Percentiles rank a stretch among this genome's conserved stretches.
Evolutionary conservation across 1,284 basidiomycete species (phyloP).

Genomic region (Vanrija sp.): DNA sequence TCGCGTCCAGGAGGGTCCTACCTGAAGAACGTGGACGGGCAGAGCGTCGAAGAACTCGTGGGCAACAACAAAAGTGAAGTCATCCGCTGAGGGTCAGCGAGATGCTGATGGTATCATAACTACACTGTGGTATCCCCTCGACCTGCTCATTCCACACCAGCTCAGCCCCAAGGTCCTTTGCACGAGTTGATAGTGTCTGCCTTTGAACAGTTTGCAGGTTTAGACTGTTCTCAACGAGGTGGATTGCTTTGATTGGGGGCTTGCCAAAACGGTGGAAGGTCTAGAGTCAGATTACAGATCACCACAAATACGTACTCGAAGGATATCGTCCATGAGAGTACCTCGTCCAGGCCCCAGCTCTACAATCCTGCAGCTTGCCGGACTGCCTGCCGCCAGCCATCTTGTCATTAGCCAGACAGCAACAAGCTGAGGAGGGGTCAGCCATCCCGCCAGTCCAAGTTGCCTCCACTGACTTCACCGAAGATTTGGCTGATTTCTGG

Average conservation of each 20-base stretch:
- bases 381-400: constrained; percentile 62
- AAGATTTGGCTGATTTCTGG: constrained; percentile 97
- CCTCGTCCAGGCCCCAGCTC: constrained; percentile 94
- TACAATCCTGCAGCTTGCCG: constrained; percentile 64
- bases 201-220: constrained; percentile 65
- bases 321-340: constrained; percentile 85
- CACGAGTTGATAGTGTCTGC: constrained; percentile 52
- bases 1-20: constrained; percentile 41
- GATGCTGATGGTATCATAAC: constrained; percentile 10
- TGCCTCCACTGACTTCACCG: constrained; percentile 69
- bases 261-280: constrained; percentile 30
- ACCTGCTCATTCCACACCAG: constrained; percentile 73
- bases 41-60: constrained; percentile 99
- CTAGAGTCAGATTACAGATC: constrained; percentile 7
- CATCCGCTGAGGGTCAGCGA: constrained; percentile 42
- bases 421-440: constrained; percentile 58
- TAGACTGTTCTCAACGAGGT: constrained; percentile 76
- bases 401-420: constrained; percentile 81
- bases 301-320: constrained; percentile 60
- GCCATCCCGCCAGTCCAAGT: background rate
- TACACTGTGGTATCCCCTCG: constrained; percentile 59
- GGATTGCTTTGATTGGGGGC: constrained; percentile 56
- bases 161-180: constrained; percentile 33
- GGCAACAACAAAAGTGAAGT: constrained; percentile 82
- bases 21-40: constrained; percentile 86